A percentile compares a stretch with the other conserved stretches of the same genome.
Conservation (phyloP, 176 grass and related monocot species). For the Thalia dealbata region DNA sequence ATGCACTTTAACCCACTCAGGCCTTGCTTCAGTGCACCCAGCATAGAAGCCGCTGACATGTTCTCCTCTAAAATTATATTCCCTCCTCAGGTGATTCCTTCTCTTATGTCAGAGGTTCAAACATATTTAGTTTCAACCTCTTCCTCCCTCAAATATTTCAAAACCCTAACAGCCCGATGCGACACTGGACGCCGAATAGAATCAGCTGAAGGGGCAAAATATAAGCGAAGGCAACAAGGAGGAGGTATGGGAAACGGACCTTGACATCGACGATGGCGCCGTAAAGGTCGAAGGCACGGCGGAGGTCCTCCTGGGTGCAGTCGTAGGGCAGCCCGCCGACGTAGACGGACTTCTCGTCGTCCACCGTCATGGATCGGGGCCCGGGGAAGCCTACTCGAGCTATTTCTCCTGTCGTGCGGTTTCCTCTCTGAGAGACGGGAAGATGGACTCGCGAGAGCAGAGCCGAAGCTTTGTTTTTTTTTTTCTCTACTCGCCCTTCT, state of each 20-base stretch:
- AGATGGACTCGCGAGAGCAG: no score
- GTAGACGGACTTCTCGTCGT: conserved; percentile 71
- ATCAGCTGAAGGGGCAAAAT: not conserved
- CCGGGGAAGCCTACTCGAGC: no score
- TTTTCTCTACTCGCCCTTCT: no score
- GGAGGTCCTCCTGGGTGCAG: conserved; percentile 50
- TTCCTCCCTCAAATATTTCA: not conserved
- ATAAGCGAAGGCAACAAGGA: no score
- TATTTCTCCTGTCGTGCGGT: no score
- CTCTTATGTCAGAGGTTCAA: not conserved
- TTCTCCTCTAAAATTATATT: not conserved
- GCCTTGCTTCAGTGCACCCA: not conserved
- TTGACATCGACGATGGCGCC: conserved; percentile 69
- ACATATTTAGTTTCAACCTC: not conserved
- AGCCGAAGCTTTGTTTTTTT: no score
- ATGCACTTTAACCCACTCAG: not conserved
- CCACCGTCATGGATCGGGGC: conserved; percentile 35
- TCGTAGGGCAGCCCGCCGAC: conserved; percentile 76
- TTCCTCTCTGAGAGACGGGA: no score
- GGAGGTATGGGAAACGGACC: conserved; percentile 12
- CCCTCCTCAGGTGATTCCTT: not conserved
- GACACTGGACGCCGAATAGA: not conserved
- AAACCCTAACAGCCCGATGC: not conserved
- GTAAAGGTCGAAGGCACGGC: conserved; percentile 43
- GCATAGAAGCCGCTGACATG: not conserved